These are phyloP conservation scores for Nemania diffusa DNA, from an alignment of 2,329 filamentous ascomycete species.

Conservation along the genomic window DNA sequence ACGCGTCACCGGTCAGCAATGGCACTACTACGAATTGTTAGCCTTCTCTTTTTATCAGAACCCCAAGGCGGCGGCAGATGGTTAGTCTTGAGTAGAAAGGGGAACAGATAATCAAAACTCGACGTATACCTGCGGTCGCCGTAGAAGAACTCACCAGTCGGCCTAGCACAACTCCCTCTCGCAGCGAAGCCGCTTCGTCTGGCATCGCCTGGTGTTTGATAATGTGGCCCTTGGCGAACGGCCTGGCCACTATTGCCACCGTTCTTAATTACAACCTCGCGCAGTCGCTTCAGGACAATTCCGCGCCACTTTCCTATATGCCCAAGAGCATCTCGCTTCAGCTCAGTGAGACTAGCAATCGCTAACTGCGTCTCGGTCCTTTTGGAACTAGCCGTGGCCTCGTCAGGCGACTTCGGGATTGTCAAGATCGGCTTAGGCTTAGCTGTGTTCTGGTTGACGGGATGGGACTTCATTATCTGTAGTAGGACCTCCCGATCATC, in stretches of 20 bases:
- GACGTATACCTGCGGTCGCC: slow-evolving; percentile 32
- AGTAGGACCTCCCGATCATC: slow-evolving; percentile 37
- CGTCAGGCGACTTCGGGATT: slow-evolving; percentile 48
- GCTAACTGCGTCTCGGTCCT: slow-evolving; percentile 51
- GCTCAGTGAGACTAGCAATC: slow-evolving; percentile 61
- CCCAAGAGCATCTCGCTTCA: slow-evolving; percentile 74
- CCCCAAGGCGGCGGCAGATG: no score
- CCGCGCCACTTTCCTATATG: slow-evolving; percentile 86
- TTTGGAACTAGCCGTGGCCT: slow-evolving; percentile 49
- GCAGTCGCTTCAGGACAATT: slow-evolving; percentile 74
- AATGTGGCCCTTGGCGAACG: slow-evolving; percentile 38
- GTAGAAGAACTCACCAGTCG: slow-evolving; percentile 52
- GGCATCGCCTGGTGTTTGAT: slow-evolving; percentile 48
- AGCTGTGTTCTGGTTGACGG: slow-evolving; percentile 7
- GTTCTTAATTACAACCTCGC: slow-evolving; percentile 70
- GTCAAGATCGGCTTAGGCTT: slow-evolving; percentile 33
- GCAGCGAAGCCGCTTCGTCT: slow-evolving; percentile 51
- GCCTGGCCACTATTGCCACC: slow-evolving; percentile 44
- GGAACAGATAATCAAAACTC: slow-evolving; percentile 27
- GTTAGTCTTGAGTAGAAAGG: not conserved
- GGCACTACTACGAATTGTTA: slow-evolving; percentile 47
- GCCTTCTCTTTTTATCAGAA: slow-evolving; percentile 13
- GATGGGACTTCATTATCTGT: slow-evolving; percentile 36
- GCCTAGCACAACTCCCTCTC: slow-evolving; percentile 47
- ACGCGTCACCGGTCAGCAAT: slow-evolving; percentile 54